phyloP scores from a whole-genome alignment of 352 stramenopile genomes.

The Phytophthora podocarpi region DNA sequence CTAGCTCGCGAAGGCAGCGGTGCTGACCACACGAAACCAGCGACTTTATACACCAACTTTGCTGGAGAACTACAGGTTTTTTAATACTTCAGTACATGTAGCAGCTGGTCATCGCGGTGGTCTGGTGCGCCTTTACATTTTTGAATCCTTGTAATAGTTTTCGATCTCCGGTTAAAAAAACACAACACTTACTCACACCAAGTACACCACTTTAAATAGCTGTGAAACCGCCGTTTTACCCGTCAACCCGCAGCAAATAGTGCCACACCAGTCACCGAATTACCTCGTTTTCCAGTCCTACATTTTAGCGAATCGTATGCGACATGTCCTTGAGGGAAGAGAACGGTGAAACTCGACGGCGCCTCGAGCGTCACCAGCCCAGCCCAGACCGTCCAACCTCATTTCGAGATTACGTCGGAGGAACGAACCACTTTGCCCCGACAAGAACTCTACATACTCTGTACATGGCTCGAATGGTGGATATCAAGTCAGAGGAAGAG shows the following conservation, averaged over 20 bases:
- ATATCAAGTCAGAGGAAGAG: constrained; percentile 14
- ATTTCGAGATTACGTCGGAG: constrained; percentile 35
- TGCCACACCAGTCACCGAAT: not conserved
- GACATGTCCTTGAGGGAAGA: constrained; percentile 11
- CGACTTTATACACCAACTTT: not conserved
- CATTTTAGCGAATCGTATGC: constrained; percentile 16
- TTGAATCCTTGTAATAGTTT: constrained; percentile 16
- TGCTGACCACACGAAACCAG: not conserved
- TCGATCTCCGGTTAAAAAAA: not conserved
- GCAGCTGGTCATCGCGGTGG: no score
- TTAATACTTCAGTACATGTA: no score
- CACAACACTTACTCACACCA: not conserved
- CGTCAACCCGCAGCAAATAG: not conserved
- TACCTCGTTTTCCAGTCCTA: not conserved
- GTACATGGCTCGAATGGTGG: constrained; percentile 17
- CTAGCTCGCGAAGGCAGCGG: not conserved
- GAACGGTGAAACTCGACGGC: not conserved
- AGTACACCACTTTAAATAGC: not conserved
- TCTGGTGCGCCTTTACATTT: no score
- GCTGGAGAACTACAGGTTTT: no score
- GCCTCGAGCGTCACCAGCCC: not conserved
- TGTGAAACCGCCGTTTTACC: constrained; percentile 1
- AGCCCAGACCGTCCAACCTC: no score
- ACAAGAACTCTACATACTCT: no score
- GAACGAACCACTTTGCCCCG: no score